Conservation (phyloP, 2,329 filamentous ascomycete species). For the Hymenoscyphus fraxineus region DNA sequence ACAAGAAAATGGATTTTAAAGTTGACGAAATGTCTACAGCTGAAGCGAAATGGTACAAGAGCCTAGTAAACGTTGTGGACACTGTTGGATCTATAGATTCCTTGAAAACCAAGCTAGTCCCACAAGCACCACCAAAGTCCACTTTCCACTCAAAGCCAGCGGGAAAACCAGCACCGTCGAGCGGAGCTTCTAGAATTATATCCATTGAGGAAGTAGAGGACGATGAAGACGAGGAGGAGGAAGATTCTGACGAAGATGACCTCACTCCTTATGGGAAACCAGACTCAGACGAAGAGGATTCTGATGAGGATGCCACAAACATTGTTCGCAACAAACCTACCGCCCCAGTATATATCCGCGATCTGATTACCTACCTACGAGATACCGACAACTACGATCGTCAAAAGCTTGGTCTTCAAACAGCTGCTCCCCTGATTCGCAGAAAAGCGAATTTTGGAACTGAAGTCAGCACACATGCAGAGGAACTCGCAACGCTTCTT, state of each 20-base stretch:
- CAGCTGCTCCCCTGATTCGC: slow-evolving; percentile 76
- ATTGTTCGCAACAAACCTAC: slow-evolving; percentile 78
- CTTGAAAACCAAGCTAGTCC: slow-evolving; percentile 37
- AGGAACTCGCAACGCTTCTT: slow-evolving; percentile 73
- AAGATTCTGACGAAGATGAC: slow-evolving; percentile 42
- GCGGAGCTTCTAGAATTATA: slow-evolving; percentile 41
- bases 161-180: slow-evolving; percentile 31
- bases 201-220: slow-evolving; percentile 62
- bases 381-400: slow-evolving; percentile 82
- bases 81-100: slow-evolving; percentile 53
- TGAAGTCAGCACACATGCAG: slow-evolving; percentile 79
- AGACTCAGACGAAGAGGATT: slow-evolving; percentile 84
- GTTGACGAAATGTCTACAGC: slow-evolving; percentile 71
- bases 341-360: slow-evolving; percentile 85
- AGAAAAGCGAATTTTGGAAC: slow-evolving; percentile 85
- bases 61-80: slow-evolving; percentile 61
- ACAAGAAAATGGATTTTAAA: slow-evolving; percentile 76
- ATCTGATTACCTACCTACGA: slow-evolving; percentile 73
- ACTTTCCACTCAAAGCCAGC: slow-evolving; percentile 28
- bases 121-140: slow-evolving; percentile 19
- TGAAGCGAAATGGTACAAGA: slow-evolving; percentile 73
- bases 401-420: slow-evolving; percentile 73
- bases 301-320: slow-evolving; percentile 86
- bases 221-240: slow-evolving; percentile 49
- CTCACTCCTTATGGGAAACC: slow-evolving; percentile 79